These are phyloP conservation scores for Astrothelium macrocarpum DNA, from an alignment of 495 filamentous ascomycete species.

Conservation along the genomic window DNA sequence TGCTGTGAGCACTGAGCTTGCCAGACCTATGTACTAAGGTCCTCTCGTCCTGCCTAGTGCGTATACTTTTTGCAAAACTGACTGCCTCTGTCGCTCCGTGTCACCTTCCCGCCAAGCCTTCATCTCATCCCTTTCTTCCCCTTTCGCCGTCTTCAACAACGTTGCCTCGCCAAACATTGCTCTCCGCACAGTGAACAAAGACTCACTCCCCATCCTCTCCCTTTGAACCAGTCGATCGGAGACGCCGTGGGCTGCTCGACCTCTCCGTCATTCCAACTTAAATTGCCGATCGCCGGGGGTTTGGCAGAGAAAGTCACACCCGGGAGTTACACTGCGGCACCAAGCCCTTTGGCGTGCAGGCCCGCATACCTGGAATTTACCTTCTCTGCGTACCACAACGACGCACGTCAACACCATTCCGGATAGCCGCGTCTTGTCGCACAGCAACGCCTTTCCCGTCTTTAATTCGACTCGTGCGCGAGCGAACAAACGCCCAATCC, in stretches of 20 bases:
- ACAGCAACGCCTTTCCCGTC: neutral
- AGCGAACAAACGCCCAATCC: neutral
- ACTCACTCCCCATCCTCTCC: neutral
- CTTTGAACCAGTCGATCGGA: slow-evolving; percentile 2
- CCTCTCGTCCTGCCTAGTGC: slow-evolving; percentile 2
- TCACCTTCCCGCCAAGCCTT: slow-evolving; percentile 3
- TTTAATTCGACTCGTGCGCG: slow-evolving; percentile 1
- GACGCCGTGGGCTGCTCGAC: neutral
- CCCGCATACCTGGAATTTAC: slow-evolving; percentile 1
- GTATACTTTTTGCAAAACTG: neutral
- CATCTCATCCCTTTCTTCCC: neutral
- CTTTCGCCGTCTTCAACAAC: slow-evolving; percentile 2
- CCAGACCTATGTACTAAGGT: neutral
- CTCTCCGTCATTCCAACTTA: neutral
- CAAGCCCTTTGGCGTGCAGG: neutral
- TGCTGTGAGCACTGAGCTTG: neutral
- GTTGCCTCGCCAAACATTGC: neutral
- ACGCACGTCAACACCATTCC: neutral
- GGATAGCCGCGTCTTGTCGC: neutral
- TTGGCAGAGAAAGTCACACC: neutral
- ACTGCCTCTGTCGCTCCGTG: neutral
- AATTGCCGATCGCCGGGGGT: neutral
- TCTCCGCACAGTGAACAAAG: neutral
- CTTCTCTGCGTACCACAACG: neutral
- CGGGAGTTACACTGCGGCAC: slow-evolving; percentile 1